Conservation (phyloP, 2,329 filamentous ascomycete genomes). For the Xylaria hypoxylon region DNA sequence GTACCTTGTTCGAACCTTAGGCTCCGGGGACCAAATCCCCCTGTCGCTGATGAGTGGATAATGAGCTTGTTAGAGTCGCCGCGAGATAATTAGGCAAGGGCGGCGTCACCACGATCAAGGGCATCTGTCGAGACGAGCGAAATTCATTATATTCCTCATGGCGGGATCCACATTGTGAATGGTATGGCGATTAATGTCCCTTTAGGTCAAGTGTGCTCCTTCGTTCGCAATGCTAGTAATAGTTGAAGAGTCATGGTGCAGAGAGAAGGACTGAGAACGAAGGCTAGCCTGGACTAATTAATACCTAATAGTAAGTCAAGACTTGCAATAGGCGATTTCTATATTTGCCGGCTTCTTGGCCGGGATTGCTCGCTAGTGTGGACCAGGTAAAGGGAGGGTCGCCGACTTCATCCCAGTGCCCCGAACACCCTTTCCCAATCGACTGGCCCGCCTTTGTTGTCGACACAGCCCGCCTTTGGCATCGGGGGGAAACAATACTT, state of each 20-base stretch:
- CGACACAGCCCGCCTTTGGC: not conserved
- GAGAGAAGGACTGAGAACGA: slow-evolving; percentile 16
- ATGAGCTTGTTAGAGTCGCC: slow-evolving; percentile 1
- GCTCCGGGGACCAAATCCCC: slow-evolving; percentile 24
- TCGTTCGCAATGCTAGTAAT: not conserved
- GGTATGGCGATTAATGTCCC: not conserved
- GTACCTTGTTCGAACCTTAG: not conserved
- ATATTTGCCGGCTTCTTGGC: slow-evolving; percentile 14
- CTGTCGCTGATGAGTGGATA: slow-evolving; percentile 8
- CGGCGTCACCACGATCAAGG: slow-evolving; percentile 23
- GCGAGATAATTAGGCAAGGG: slow-evolving; percentile 1
- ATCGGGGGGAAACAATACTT: not conserved
- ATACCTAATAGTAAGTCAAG: slow-evolving; percentile 6
- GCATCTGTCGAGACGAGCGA: slow-evolving; percentile 9
- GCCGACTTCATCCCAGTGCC: slow-evolving; percentile 31
- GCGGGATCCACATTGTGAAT: slow-evolving; percentile 32
- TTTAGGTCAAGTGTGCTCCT: slow-evolving; percentile 21
- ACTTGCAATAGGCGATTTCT: slow-evolving; percentile 8
- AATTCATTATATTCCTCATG: slow-evolving; percentile 20
- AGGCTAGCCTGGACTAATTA: slow-evolving; percentile 18
- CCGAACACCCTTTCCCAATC: not conserved
- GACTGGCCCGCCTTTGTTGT: slow-evolving; percentile 4
- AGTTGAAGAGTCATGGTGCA: not conserved
- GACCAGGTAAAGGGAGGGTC: slow-evolving; percentile 20
- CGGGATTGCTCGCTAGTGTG: slow-evolving; percentile 22